Base-by-base conservation (phyloP, 495 filamentous ascomycete genomes). In the Aspergillus steynii region DNA sequence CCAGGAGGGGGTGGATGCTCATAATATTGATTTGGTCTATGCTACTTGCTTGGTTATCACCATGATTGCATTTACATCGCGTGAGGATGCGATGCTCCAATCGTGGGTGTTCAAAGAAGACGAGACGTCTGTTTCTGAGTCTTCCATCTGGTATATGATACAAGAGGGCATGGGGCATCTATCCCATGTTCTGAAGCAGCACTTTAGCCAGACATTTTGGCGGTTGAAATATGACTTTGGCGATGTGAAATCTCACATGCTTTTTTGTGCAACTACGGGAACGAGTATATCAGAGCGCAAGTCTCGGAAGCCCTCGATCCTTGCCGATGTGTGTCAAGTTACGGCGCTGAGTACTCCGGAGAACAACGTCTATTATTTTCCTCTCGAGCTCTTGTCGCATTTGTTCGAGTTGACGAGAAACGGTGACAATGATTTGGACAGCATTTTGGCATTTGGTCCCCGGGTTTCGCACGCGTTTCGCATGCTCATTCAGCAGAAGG, bases 21-120 rank as follows among this genome's bases (percentile, higher is more conserved):
- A 50, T 20, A 58, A 58, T 20, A 29, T 58, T n/a, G 56, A 58
- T 14, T 5, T 34, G 7, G 46, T 58, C 14, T 58, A 51, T 26
- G 56, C 56, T 7, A 52, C 56, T 2, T 50, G 47, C 8, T 34
- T 58, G 12, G 25, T 58, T 8, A 12, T 58, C 5, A 58, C 42
- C 48, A 58, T 58, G 48, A n/a, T 51, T 25, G 50, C 47, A 8
- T 58, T 58, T 20, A 32, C 48, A 29, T 25, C 56, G 7, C 29
- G 37, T 6, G 29, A 42, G 14, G 42, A 6, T 7, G 14, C 29
- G 5, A 29, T 34, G 2, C 2, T 26, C 3, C 25, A 34, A 5
- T 45, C 53, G 9, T 55, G 53, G 53, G 3, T 55, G 26, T 25
- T 42, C 53, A 55, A 27, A 31, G 25, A 32, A 4, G 53, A 55